Base-by-base conservation (phyloP, 1,139 yeast genomes). In the Debaryomyces psychrophilus region DNA sequence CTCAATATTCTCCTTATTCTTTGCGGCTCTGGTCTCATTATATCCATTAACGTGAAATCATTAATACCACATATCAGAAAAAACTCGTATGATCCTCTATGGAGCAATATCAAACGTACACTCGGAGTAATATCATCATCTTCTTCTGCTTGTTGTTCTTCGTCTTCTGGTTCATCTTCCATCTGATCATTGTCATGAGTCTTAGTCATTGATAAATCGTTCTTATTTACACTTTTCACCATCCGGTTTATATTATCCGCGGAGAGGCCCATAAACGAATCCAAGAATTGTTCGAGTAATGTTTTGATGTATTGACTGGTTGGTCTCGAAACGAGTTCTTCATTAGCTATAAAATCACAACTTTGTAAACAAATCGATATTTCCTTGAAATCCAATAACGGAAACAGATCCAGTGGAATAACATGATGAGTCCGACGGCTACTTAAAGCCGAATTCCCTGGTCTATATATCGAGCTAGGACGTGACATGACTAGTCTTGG, bases 41-140 rank as follows among this genome's bases (percentile, higher is more conserved):
- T 69, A 65, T 90, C 97, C 68, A 80, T 74, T 45, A 90, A 71
- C 37, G 84, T 78, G 58, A 90, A 87, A 62, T 90, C 96, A 47
- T 80, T 74, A 3, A 90, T 80, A 0, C 97, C 97, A 60, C 93
- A 85, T 47, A 79, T 84, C 44, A 76, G 73, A 55, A 88, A 74
- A 59, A 89, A 87, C 54, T 76, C 77, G 58, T 74, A 76, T 49
- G 88, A 78, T 5, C 81, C 79, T 39, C 83, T 68, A 50, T 83
- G 86, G 27, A 86, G 67, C 1, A 82, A 80, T 25, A 86, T 66
- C 5, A 82, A 58, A 43, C 68, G 67, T 49, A 77, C 64, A 14
- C 79, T 73, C 42, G 64, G 77, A 4, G 54, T 41, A 7, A 64
- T 62, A 44, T 64, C 68, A 31, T 60, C 56, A 5, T 46, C 52